These are phyloP conservation scores for Gamarada debralockiae DNA, from an alignment of 495 filamentous ascomycete genomes.

Conservation along the genomic window DNA sequence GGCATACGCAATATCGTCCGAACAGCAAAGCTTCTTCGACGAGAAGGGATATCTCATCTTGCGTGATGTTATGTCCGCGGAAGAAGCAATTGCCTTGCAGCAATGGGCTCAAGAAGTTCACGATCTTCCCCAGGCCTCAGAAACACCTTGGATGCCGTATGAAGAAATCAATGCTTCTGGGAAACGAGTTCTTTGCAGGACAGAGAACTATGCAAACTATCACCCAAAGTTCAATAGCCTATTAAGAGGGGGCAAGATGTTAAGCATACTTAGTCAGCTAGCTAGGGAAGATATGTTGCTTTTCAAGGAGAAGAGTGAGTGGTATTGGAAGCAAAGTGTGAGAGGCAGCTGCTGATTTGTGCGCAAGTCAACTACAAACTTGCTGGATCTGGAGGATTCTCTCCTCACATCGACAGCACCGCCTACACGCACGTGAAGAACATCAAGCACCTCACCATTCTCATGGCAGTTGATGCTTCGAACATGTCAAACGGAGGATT, in stretches of 20 bases:
- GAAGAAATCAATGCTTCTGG: conserved; percentile 41
- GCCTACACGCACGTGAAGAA: conserved; percentile 45
- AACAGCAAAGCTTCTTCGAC: conserved; percentile 35
- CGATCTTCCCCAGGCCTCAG: conserved; percentile 33
- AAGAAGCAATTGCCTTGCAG: conserved; percentile 30
- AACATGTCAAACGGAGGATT: conserved; percentile 38
- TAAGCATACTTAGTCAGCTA: conserved; percentile 33
- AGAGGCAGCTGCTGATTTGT: not conserved
- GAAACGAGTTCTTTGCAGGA: conserved; percentile 39
- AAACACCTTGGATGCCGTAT: conserved; percentile 43
- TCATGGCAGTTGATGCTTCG: conserved; percentile 39
- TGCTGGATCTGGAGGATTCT: conserved; percentile 39
- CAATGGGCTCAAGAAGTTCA: conserved; percentile 42
- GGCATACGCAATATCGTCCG: conserved; percentile 27
- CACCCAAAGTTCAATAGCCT: conserved; percentile 37
- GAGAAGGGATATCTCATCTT: conserved; percentile 38
- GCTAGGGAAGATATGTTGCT: conserved; percentile 42
- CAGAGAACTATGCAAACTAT: conserved; percentile 43
- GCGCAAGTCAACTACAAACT: conserved; percentile 39
- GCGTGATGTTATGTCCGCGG: conserved; percentile 26
- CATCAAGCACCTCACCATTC: conserved; percentile 43
- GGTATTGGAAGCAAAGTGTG: not conserved
- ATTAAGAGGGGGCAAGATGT: conserved; percentile 34
- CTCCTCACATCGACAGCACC: conserved; percentile 42
- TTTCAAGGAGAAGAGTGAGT: conserved; percentile 43